phyloP scores from a whole-genome alignment of 73 alveolate genomes.

The Paraurostyla sp. region DNA sequence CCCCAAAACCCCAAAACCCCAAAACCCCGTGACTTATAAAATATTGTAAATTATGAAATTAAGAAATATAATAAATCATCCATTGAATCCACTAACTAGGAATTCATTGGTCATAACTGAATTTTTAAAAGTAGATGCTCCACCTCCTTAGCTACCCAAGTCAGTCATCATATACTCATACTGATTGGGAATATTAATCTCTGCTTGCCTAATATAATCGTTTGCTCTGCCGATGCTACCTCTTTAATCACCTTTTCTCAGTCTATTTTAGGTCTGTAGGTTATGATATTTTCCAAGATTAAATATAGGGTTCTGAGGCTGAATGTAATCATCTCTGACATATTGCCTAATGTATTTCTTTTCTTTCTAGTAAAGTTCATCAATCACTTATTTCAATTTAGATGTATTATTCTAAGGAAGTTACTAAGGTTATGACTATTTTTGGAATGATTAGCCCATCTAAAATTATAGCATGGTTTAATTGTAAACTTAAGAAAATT shows the following conservation, averaged over 20 bases:
- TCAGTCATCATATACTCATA: conserved; percentile 29
- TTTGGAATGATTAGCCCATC: not conserved
- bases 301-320: conserved; percentile 46
- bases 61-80: not conserved
- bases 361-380: conserved; percentile 60
- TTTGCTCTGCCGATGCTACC: not conserved
- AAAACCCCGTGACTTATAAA: too few species aligned
- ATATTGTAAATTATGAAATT: too few species aligned
- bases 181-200: conserved; percentile 14
- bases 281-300: conserved; percentile 44
- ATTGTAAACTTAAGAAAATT: not conserved
- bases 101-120: not conserved
- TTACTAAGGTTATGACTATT: not conserved
- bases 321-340: conserved; percentile 53
- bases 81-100: not conserved
- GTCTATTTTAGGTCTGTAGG: not conserved
- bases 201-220: not conserved
- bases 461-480: not conserved
- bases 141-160: not conserved
- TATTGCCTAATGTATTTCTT: conserved; percentile 58
- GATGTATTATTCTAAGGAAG: conserved; percentile 38
- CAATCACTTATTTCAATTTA: conserved; percentile 59
- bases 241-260: not conserved
- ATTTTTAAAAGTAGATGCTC: conserved; percentile 6
- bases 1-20: too few species aligned